Evolutionary conservation across 1,139 yeast species (phyloP).

Genomic region (Zygosaccharomyces sapae): DNA sequence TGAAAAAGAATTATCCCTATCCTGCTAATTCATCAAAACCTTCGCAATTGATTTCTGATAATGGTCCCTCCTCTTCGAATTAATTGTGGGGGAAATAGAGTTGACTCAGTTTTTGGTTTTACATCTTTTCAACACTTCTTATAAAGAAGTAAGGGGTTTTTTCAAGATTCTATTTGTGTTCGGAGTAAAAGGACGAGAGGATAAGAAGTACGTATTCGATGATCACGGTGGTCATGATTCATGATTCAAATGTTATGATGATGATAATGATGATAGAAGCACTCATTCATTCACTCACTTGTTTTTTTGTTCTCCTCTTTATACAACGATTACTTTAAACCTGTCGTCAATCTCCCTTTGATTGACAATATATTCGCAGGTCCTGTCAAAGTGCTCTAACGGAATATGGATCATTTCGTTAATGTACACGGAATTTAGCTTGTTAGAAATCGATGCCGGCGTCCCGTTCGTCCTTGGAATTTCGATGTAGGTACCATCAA

Average conservation of each 20-base stretch:
- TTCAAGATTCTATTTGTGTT: slow-evolving; percentile 1
- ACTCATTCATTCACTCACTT: neutral
- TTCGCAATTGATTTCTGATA: neutral
- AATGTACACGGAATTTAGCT: slow-evolving; percentile 17
- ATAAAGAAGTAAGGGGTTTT: slow-evolving; percentile 2
- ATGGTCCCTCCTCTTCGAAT: neutral
- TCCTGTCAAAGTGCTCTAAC: slow-evolving; percentile 24
- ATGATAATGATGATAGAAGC: neutral
- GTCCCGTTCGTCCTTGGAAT: slow-evolving; percentile 18
- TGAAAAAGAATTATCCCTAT: neutral
- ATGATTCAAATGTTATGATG: neutral
- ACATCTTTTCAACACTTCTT: neutral
- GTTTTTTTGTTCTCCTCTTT: neutral
- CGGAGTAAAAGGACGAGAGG: slow-evolving; percentile 6
- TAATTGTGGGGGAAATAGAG: neutral
- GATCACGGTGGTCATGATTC: slow-evolving; percentile 1
- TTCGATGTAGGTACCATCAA: slow-evolving; percentile 29
- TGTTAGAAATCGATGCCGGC: slow-evolving; percentile 16
- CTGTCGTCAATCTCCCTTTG: slow-evolving; percentile 48
- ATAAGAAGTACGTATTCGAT: slow-evolving; percentile 9
- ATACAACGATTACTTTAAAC: slow-evolving; percentile 39
- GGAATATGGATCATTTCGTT: slow-evolving; percentile 25
- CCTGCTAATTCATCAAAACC: neutral
- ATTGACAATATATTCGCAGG: slow-evolving; percentile 23
- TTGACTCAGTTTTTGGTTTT: neutral